Evolutionary conservation across 2,329 filamentous ascomycete genomes (phyloP), one percentile per base, ranked within the genome.

Genomic region (Colletotrichum karsti): DNA sequence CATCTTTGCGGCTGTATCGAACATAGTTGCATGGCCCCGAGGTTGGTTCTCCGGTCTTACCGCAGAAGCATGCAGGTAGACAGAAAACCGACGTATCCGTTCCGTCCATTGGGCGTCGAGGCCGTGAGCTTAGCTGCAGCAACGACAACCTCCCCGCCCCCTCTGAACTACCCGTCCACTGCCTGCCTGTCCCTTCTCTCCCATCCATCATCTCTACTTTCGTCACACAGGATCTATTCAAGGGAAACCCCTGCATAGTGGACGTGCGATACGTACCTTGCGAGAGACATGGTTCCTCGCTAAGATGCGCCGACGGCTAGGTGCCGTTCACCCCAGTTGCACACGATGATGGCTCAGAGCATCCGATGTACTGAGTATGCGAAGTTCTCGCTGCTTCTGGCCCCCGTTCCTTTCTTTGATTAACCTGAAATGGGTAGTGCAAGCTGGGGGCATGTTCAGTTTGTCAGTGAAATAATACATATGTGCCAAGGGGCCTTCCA

Each of bases 371-470:
- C n/a, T n/a, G n/a, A n/a, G n/a, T n/a, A n/a, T n/a, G n/a, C n/a
- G n/a, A n/a, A n/a, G 22, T 50, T 50, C 30, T 50, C 42, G 53
- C 30, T 22, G 28, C 60, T 53, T 44, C 57, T 58, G 54, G 37
- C 53, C 63, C 60, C 46, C 60, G 60, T 59, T 64, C 64, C 44
- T 58, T 67, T 64, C 60, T 67, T 64, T 64, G 60, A 64, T 59
- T 39, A 64, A 48, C 39, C 44, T 41, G 39, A 50, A 26, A 18
- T 53, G 22, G 33, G 22, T 53, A 26, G 44, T 41, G 64, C 28
- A 59, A 30, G 18, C 9, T 6, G 18, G 44, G n/a, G 44, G 59
- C 53, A 28, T 41, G 10, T 13, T 42, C 35, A 46, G 53, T 37
- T 44, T 67, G 64, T 33, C 51, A 12, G 46, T 39, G 53, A 42